These are phyloP conservation scores for Rhododendron molle DNA, from an alignment of 148 eudicot species.

Conservation along the genomic window DNA sequence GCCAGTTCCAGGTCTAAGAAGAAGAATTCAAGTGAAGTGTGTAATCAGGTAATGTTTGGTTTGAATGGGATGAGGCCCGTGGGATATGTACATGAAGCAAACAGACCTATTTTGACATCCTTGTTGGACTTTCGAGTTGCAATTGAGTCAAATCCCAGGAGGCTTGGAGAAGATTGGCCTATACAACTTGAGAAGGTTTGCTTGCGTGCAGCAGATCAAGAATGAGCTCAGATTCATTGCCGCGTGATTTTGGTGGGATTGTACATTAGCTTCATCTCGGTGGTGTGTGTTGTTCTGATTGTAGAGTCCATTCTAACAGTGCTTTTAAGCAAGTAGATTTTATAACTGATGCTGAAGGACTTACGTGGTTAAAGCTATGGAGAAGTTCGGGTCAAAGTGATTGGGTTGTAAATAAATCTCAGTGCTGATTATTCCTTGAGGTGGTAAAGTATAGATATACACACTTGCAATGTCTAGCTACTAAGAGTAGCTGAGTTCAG, in stretches of 20 bases:
- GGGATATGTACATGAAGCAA: constrained; percentile 20
- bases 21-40: constrained; percentile 15
- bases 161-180: constrained; percentile 77
- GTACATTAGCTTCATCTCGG: not conserved
- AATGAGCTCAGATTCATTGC: constrained; percentile 5
- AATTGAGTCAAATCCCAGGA: constrained; percentile 50
- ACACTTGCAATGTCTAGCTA: constrained; percentile 29
- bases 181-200: constrained; percentile 51
- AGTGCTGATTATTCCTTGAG: constrained; percentile 32
- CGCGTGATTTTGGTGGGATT: not conserved
- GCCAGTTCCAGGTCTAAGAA: constrained; percentile 34
- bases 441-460: constrained; percentile 24
- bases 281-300: constrained; percentile 9
- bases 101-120: constrained; percentile 26
- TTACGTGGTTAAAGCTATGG: constrained; percentile 9
- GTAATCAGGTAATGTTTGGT: constrained; percentile 21
- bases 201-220: constrained; percentile 27
- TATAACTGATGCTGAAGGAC: constrained; percentile 7
- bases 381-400: constrained; percentile 27
- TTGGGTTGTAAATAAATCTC: constrained; percentile 35
- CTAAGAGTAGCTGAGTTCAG: constrained; percentile 17
- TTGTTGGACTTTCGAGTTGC: constrained; percentile 57
- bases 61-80: constrained; percentile 29
- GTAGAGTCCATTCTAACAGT: constrained; percentile 14
- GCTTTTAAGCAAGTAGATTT: constrained; percentile 7